These are phyloP conservation scores for Aphanomyces stellatus DNA, from an alignment of 352 stramenopile genomes.

Conservation along the genomic window DNA sequence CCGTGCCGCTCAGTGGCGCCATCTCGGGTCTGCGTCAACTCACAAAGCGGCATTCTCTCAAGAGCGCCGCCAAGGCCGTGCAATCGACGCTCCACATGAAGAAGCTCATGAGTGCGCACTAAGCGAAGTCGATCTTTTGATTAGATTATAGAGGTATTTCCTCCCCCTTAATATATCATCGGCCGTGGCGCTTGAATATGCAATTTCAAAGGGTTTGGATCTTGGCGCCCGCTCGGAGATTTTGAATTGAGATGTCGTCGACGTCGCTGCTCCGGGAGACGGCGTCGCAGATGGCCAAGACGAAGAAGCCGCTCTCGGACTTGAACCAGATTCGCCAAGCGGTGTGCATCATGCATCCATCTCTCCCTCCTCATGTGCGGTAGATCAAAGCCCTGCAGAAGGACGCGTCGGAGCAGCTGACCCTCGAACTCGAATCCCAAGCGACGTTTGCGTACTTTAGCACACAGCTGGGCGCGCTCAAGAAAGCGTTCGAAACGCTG, in stretches of 20 bases:
- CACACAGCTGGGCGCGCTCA: slow-evolving; percentile 63
- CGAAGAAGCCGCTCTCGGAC: slow-evolving; percentile 69
- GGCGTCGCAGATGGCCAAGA: slow-evolving; percentile 54
- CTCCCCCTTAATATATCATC: neutral
- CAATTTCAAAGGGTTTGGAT: neutral
- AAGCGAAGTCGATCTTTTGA: neutral
- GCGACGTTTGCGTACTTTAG: slow-evolving; percentile 77
- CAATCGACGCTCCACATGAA: neutral
- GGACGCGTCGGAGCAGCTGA: slow-evolving; percentile 60
- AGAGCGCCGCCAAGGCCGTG: neutral
- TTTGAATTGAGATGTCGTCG: neutral
- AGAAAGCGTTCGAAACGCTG: slow-evolving; percentile 66
- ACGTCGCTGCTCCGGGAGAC: slow-evolving; percentile 42
- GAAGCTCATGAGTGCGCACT: too few species aligned
- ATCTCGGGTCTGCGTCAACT: neutral
- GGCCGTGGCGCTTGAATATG: too few species aligned
- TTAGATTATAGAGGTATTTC: neutral
- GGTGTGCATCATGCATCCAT: slow-evolving; percentile 20
- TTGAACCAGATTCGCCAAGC: slow-evolving; percentile 74
- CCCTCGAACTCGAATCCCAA: slow-evolving; percentile 70
- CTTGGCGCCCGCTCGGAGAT: too few species aligned
- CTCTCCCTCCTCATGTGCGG: neutral
- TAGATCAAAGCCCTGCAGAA: slow-evolving; percentile 54
- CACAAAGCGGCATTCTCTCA: neutral
- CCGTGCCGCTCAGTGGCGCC: neutral